Evolutionary conservation across 2,329 filamentous ascomycete genomes (phyloP).

Genomic region (Fusarium annulatum): DNA sequence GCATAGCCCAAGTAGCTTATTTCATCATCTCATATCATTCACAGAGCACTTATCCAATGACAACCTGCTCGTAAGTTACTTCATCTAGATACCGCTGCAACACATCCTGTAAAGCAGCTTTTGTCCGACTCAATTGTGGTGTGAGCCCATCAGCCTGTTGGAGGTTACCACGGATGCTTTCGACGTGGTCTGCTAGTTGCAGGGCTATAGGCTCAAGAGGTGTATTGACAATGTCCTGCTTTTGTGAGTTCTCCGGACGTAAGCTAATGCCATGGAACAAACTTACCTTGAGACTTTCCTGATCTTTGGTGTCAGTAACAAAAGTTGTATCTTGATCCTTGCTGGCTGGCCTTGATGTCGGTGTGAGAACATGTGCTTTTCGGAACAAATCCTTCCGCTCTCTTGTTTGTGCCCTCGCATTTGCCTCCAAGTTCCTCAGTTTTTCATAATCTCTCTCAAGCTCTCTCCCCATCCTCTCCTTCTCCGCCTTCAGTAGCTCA

Average conservation of each 20-base stretch:
- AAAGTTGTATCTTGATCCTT: conserved; percentile 24
- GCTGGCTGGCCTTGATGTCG: conserved; percentile 42
- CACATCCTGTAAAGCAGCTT: conserved; percentile 61
- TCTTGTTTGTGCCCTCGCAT: conserved; percentile 65
- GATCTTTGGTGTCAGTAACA: conserved; percentile 2
- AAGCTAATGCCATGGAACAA: neutral
- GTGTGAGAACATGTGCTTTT: conserved; percentile 63
- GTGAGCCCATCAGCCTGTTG: conserved; percentile 64
- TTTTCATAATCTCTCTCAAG: conserved; percentile 66
- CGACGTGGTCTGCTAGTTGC: conserved; percentile 66
- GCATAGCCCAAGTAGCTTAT: neutral
- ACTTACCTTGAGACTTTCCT: conserved; percentile 41
- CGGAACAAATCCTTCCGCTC: conserved; percentile 62
- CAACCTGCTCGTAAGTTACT: conserved; percentile 59
- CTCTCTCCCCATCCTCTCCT: conserved; percentile 64
- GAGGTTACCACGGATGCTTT: conserved; percentile 66
- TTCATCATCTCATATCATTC: conserved; percentile 17
- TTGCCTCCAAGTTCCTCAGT: conserved; percentile 63
- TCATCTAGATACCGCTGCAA: conserved; percentile 59
- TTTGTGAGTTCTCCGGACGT: neutral
- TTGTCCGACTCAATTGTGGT: conserved; percentile 60
- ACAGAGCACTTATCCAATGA: conserved; percentile 52
- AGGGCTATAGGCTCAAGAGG: conserved; percentile 58
- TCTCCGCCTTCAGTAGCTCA: conserved; percentile 68
- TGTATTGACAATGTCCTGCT: conserved; percentile 54